Conservation (phyloP, 257 asterid species). For the Nicotiana knightiana region DNA sequence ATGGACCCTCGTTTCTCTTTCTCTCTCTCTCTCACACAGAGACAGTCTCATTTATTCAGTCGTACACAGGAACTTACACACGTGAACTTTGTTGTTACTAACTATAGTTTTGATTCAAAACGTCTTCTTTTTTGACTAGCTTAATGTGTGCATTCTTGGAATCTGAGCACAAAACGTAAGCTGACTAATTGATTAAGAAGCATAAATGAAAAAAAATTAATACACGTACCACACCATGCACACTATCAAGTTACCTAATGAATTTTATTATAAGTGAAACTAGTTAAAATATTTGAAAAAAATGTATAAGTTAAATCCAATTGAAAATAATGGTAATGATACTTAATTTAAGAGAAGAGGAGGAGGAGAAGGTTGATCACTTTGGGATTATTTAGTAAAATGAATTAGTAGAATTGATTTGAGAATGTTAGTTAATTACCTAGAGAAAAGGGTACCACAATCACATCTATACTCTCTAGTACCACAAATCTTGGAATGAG, state of each 20-base stretch:
- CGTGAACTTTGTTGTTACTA: not conserved
- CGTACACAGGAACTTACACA: not conserved
- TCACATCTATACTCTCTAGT: conserved; percentile 72
- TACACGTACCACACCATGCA: not conserved
- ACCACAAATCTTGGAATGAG: conserved; percentile 77
- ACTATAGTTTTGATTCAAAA: not conserved
- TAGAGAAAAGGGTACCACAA: conserved; percentile 72
- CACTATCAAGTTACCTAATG: no score
- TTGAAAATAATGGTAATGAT: not conserved
- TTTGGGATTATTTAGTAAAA: no score
- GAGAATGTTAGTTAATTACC: conserved; percentile 25
- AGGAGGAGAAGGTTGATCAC: not conserved
- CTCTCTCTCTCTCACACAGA: not conserved
- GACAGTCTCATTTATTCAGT: not conserved
- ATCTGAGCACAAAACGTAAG: not conserved
- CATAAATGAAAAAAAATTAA: not conserved
- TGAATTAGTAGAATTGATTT: not conserved
- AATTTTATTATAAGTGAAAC: no score
- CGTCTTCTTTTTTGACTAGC: not conserved
- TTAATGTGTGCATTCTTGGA: not conserved
- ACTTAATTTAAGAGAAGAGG: not conserved
- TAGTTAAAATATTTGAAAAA: no score
- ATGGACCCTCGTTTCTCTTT: conserved; percentile 3
- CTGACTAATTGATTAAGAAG: not conserved
- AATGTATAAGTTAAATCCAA: no score